These are phyloP conservation scores for Hypoxylon fuscum DNA, from an alignment of 495 filamentous ascomycete species.

Conservation along the genomic window DNA sequence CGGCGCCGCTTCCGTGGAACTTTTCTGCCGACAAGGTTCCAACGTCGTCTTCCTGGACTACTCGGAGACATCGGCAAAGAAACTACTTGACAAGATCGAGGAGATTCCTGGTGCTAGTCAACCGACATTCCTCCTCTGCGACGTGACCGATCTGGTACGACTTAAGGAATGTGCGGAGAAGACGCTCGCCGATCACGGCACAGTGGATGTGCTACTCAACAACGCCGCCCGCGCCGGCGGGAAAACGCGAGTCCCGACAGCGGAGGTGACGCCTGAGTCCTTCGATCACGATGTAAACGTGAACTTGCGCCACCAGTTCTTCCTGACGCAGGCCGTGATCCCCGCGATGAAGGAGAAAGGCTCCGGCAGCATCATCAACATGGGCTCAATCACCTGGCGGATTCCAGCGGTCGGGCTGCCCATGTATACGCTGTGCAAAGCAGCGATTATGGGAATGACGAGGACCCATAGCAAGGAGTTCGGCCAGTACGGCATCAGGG, in stretches of 20 bases:
- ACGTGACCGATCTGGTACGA: constrained; percentile 52
- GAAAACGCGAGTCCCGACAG: constrained; percentile 36
- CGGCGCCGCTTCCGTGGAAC: constrained; percentile 56
- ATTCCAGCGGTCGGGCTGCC: constrained; percentile 53
- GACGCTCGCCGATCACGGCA: constrained; percentile 40
- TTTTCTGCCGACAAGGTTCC: constrained; percentile 57
- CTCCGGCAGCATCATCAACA: constrained; percentile 65
- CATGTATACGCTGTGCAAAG: constrained; percentile 64
- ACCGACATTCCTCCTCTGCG: constrained; percentile 56
- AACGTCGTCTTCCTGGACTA: constrained; percentile 60
- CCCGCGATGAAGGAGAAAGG: constrained; percentile 45
- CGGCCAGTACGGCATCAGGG: constrained; percentile 58
- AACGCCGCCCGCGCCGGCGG: constrained; percentile 47
- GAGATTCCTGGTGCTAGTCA: constrained; percentile 41
- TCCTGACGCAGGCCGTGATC: constrained; percentile 57
- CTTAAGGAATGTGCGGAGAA: constrained; percentile 43
- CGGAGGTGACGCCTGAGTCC: constrained; percentile 39
- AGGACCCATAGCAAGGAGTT: constrained; percentile 65
- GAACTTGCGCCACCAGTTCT: constrained; percentile 50
- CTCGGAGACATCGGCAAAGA: constrained; percentile 47
- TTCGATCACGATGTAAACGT: constrained; percentile 43
- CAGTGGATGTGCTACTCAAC: constrained; percentile 51
- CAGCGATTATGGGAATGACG: constrained; percentile 67
- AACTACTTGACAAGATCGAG: constrained; percentile 49
- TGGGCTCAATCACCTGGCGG: constrained; percentile 61